Percentiles rank a stretch among this genome's conserved stretches.
phyloP scores from a whole-genome alignment of 1,284 basidiomycete genomes.

The Pseudozyma pruni region DNA sequence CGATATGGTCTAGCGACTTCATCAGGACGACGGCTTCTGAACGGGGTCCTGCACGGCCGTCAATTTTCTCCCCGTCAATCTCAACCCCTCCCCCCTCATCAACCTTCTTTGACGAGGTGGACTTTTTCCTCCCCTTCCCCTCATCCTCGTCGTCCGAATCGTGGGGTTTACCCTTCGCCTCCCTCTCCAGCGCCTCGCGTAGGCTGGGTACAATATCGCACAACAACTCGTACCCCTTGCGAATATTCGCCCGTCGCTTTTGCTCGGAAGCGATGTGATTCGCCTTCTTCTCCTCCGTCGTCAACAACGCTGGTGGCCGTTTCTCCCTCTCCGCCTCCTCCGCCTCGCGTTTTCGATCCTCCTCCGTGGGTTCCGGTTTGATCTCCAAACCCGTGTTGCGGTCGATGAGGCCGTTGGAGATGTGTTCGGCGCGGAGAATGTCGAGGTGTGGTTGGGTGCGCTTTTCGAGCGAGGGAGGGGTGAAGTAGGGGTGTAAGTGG shows the following conservation, averaged over 20 bases:
- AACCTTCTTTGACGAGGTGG: constrained; percentile 9
- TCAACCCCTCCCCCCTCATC: constrained; percentile 31
- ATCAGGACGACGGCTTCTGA: constrained; percentile 57
- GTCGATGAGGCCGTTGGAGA: constrained; percentile 38
- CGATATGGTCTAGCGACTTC: constrained; percentile 46
- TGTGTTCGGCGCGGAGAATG: constrained; percentile 40
- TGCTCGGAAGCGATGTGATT: constrained; percentile 94
- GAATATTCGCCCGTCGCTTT: constrained; percentile 86
- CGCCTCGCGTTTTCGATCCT: constrained; percentile 29
- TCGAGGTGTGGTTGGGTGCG: constrained; percentile 53
- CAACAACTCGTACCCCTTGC: constrained; percentile 85
- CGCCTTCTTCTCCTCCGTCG: constrained; percentile 86
- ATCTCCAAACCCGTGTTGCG: constrained; percentile 27
- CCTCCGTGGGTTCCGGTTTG: constrained; percentile 32
- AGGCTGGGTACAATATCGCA: constrained; percentile 80
- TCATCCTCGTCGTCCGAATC: constrained; percentile 18
- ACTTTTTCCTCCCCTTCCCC: constrained; percentile 19
- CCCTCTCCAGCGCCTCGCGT: constrained; percentile 69
- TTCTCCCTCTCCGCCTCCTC: constrained; percentile 43
- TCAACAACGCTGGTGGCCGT: constrained; percentile 73
- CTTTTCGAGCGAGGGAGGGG: constrained; percentile 34
- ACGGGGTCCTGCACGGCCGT: constrained; percentile 49
- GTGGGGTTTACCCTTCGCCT: constrained; percentile 24
- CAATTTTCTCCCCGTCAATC: constrained; percentile 52
- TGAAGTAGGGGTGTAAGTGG: constrained; percentile 21